Conservation (phyloP, 23 red algal genomes). For the Agarophyton chilense region DNA sequence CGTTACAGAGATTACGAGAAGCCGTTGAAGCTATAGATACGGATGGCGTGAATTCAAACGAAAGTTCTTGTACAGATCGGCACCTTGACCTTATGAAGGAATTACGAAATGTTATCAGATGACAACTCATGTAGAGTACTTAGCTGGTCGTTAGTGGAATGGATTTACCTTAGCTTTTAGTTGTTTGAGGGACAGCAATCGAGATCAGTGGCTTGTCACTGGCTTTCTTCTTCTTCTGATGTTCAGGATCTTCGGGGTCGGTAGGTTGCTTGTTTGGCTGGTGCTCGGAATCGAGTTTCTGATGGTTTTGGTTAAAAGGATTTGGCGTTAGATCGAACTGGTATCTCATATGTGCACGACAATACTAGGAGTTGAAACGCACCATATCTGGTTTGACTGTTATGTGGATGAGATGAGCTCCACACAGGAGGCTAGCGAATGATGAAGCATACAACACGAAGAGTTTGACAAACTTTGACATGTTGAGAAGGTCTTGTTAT, state of each 20-base stretch:
- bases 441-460: conserved; percentile 50
- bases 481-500: not conserved
- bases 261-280: not conserved
- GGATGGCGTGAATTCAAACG: not conserved
- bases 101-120: conserved; percentile 8
- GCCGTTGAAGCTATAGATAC: conserved; percentile 1
- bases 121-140: not conserved
- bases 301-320: not conserved
- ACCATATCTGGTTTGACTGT: conserved; percentile 68
- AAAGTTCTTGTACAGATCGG: not conserved
- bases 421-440: conserved; percentile 42
- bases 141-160: not conserved
- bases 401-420: conserved; percentile 60
- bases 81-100: not conserved
- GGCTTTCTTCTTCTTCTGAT: not conserved
- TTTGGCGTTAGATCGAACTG: not conserved
- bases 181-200: conserved; percentile 18
- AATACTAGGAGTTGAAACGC: not conserved
- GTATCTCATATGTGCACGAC: not conserved
- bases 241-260: not conserved
- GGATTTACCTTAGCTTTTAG: not conserved
- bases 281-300: not conserved
- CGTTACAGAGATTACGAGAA: not conserved
- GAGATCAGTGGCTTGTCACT: not conserved
- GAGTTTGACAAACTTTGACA: conserved; percentile 11